These are phyloP conservation scores for Phalaenopsis hybrid DNA, from an alignment of 116 monocot genomes.

Conservation along the genomic window DNA sequence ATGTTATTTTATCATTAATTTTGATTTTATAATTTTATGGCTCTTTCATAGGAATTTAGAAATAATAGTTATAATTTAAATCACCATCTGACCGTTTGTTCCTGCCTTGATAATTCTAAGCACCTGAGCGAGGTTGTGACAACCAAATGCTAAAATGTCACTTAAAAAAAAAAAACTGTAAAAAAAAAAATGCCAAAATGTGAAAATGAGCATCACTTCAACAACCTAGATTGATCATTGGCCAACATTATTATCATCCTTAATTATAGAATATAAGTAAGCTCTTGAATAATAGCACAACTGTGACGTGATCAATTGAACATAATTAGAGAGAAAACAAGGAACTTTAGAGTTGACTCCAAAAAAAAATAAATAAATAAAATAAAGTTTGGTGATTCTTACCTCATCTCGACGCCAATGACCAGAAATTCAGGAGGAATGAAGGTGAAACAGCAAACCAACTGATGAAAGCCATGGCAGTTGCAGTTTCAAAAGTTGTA, in stretches of 20 bases:
- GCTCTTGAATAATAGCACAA: background rate
- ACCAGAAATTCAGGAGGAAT: conserved; percentile 72
- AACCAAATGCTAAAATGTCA: too few relatives aligned
- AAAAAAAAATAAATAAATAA: background rate
- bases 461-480: conserved; percentile 69
- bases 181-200: background rate
- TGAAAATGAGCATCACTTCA: background rate
- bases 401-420: conserved; percentile 45
- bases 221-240: background rate
- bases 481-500: conserved; percentile 54
- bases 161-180: too few relatives aligned
- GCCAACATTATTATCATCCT: background rate
- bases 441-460: conserved; percentile 63
- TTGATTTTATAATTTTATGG: too few relatives aligned
- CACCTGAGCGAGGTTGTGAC: too few relatives aligned
- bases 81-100: too few relatives aligned
- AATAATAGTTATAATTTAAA: too few relatives aligned
- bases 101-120: too few relatives aligned
- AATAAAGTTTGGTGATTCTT: background rate
- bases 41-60: too few relatives aligned
- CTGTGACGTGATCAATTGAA: background rate
- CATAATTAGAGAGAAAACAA: background rate
- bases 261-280: background rate
- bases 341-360: background rate
- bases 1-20: too few relatives aligned